Evolutionary conservation across 345 rosid genomes (phyloP), one percentile per base, ranked within the genome.

Genomic region (Citrus unshiu): DNA sequence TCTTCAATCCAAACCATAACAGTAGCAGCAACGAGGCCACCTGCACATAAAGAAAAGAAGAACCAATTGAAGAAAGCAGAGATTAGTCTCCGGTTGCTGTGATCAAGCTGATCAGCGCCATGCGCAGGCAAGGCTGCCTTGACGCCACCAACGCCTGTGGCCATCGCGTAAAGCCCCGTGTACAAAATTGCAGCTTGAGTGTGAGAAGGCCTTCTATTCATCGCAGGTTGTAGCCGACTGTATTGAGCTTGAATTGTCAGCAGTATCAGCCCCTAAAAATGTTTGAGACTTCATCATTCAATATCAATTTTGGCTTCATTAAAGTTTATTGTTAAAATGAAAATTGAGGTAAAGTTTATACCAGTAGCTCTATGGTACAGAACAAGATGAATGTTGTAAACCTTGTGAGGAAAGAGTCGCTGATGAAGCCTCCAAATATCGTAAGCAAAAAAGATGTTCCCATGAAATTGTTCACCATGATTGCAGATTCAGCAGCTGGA

Each of bases 1-100:
- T 92, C 94, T 77, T 87, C 83, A 13, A 88, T 84, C 97, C 97
- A 90, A 29, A 88, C 86, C 89, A 90, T 86, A 19, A 88, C n/a
- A 1, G 93, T 91, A 0, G 82, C 85, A 0, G 90, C 81, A 21
- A 90, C 21, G 25, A 89, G 62, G 57, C 91, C 91, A 16, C 94
- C 94, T 0, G 78, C 49, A 59, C 88, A 86, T 0, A 90, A 43
- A 19, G 91, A 82, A 77, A 90, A 89, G 81, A 80, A 89, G 70
- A 80, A 89, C 93, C 93, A 90, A 70, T 82, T 89, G 88, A 90
- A 90, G 81, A 84, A 92, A 10, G 85, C 60, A 4, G 93, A 88
- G 74, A 91, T 57, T 2, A 78, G 77, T 27, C 78, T 39, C 72
- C 70, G 86, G 21, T 85, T 83, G 58, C 58, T 40, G 46, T 75